Evolutionary conservation across 75 land plant species (phyloP), one percentile per base, ranked within the genome.

Genomic region (Pinus taeda): DNA sequence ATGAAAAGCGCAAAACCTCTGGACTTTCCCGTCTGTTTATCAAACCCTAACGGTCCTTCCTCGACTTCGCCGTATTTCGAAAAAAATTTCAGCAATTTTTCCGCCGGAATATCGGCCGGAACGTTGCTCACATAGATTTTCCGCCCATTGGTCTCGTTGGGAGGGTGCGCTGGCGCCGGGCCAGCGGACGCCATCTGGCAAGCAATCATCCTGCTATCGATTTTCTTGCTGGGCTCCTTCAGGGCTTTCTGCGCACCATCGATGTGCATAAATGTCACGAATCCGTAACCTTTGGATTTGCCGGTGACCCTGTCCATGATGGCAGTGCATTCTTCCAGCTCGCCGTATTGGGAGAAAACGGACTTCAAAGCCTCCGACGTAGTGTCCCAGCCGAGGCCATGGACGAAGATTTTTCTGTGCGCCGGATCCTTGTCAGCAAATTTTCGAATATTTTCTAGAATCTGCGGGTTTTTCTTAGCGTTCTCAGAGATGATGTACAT

Each of bases 271-370:
- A n/a, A n/a, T n/a, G n/a, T n/a, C 6, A 85, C 76, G 66, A 85
- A 83, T 7, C 74, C 79, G 66, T 85, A 93, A 2, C 96, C 96
- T 49, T 90, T 83, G 78, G 84, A 82, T 79, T 90, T 90, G 4
- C 92, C 95, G 2, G 95, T 86, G 72, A 58, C 79, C 73, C 86
- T 90, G 82, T 93, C 95, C 58, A 75, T 33, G 59, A 93, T 85
- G n/a, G 89, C 91, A 3, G 76, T 77, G 69, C 86, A 91, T 60
- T 90, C 92, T 39, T 87, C 88, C 49, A 90, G 81, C 15, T 87
- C 90, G 57, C 89, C 92, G 76, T 82, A 90, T 30, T 30, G 33
- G 33, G 33, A 30, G 33, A 30, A 30, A 30, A 30, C 33, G 1
- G 33, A 30, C 33, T 33, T 82, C 37, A 90, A 81, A 26, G 59